phyloP scores from a whole-genome alignment of 2,329 filamentous ascomycete genomes.

The Sordariomycetes sp. region DNA sequence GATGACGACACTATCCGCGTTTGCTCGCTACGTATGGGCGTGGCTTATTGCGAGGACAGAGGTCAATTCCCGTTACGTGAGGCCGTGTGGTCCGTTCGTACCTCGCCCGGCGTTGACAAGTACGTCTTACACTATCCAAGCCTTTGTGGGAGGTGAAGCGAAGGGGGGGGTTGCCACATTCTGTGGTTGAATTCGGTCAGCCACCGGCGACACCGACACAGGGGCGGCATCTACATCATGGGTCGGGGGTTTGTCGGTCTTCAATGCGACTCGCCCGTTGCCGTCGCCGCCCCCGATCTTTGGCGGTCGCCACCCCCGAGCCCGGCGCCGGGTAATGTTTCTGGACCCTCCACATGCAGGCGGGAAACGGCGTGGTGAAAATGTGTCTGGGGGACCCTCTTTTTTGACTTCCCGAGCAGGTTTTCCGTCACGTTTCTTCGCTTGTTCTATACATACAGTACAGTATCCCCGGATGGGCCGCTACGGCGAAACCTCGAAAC shows the following conservation, averaged over 20 bases:
- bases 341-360: not conserved
- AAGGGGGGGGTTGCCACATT: not conserved
- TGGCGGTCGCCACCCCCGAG: not conserved
- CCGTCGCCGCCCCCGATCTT: not conserved
- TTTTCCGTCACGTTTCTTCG: not conserved
- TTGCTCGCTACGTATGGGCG: no score
- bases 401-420: not conserved
- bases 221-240: not conserved
- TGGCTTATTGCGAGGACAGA: no score
- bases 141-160: not conserved
- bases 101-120: no score
- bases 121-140: not conserved
- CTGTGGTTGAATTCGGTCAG: not conserved
- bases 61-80: no score
- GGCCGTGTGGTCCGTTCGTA: no score
- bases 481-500: no score
- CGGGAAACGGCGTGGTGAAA: not conserved
- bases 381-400: not conserved
- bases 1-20: no score
- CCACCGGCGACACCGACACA: not conserved
- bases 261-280: not conserved
- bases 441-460: no score
- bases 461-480: not conserved
- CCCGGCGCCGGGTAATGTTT: not conserved
- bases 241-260: not conserved